Base-by-base conservation (phyloP, 164 flowering plant genomes). In the Stephania japonica region DNA sequence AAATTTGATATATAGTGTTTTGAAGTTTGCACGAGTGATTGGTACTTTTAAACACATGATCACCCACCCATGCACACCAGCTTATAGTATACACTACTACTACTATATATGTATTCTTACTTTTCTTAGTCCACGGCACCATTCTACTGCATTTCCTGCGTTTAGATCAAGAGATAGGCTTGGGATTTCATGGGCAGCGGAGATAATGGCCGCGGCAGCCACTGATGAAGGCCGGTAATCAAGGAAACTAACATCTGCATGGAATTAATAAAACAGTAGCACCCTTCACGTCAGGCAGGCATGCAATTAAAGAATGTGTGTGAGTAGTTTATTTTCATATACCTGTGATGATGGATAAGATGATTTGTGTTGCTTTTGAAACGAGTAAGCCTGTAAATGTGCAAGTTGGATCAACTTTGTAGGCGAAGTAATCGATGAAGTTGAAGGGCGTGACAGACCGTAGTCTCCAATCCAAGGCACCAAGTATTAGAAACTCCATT, bases 401-500 rank as follows among this genome's bases (percentile, higher is more conserved):
- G 74, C 92, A 91, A 11, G 87, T 67, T 5, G 92, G 67, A 70
- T 91, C 93, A 64, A 95, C 67, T 81, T 93, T 95, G 81, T 76
- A 77, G 0, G 94, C 91, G 53, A 94, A 94, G 83, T 81, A 91
- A 70, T 70, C 82, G 43, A 91, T 81, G 83, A 87, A 94, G 78
- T 81, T 86, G 83, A 94, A 94, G 25, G 99, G 99, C 25, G 97
- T 92, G 7, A 94, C 78, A 5, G 94, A 86, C 70, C 93, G 75
- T 10, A 94, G 86, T 77, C 92, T 89, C 99, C 99, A 94, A 72
- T 91, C 88, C 43, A 94, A 62, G 18, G 85, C 88, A 27, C 75
- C 73, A 1, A 94, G 90, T 11, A 94, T 89, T 23, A 88, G 86
- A 70, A 94, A 81, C 75, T 94, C 99, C 98, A 92, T 92, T 50